These are phyloP conservation scores for Aspergillus ostianus DNA, from an alignment of 495 filamentous ascomycete species.

Conservation along the genomic window DNA sequence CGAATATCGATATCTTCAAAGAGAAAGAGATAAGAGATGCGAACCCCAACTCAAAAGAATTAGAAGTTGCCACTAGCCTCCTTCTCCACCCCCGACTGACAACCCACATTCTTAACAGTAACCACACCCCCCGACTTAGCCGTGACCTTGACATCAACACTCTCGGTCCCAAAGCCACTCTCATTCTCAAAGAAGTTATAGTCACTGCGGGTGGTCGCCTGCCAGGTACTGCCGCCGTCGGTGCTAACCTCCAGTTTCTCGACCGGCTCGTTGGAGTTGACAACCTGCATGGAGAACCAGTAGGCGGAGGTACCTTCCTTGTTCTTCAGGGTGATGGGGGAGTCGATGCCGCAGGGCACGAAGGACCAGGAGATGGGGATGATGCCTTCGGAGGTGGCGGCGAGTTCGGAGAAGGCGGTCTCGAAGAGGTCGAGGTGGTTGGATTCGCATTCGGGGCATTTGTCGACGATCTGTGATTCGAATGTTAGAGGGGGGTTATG, in stretches of 20 bases:
- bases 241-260: conserved; percentile 54
- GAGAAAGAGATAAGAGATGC: too few species aligned
- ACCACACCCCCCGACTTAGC: conserved; percentile 44
- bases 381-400: conserved; percentile 45
- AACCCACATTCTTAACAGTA: conserved; percentile 29
- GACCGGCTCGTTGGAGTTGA: conserved; percentile 55
- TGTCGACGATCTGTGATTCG: conserved; percentile 52
- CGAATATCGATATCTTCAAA: too few species aligned
- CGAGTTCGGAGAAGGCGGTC: conserved; percentile 50
- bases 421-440: conserved; percentile 62
- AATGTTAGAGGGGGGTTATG: conserved; percentile 5
- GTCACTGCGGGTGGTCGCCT: conserved; percentile 42
- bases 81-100: conserved; percentile 11
- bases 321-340: conserved; percentile 53
- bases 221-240: conserved; percentile 55
- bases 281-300: conserved; percentile 60
- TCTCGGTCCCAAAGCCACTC: conserved; percentile 51
- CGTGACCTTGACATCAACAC: conserved; percentile 53
- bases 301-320: conserved; percentile 54
- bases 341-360: conserved; percentile 51
- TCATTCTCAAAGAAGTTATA: conserved; percentile 63
- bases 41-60: conserved; percentile 5
- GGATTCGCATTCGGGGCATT: conserved; percentile 55
- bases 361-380: conserved; percentile 53
- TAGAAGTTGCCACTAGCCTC: conserved; percentile 32